Evolutionary conservation across 2,329 filamentous ascomycete genomes (phyloP), one percentile per base, ranked within the genome.

Genomic region (Pyrenophora seminiperda): DNA sequence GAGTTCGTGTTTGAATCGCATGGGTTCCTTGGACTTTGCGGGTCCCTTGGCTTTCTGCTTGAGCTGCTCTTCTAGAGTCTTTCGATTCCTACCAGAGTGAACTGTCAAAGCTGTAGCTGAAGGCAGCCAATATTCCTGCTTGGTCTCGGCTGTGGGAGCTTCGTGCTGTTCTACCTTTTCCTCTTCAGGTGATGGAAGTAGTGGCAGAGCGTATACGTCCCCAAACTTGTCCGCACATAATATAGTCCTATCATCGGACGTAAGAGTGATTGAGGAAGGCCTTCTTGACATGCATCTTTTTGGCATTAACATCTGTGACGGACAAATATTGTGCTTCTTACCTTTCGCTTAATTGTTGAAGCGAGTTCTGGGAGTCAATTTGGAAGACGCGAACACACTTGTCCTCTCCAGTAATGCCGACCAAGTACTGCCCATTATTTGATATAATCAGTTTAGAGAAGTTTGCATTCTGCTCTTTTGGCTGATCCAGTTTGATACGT

Each of bases 151-250:
- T 13, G 58, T 50, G 41, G 53, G 41, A 5, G 53, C 57, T 20
- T 56, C 62, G 14, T 61, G 56, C 30, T 59, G 59, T 20, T 67
- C 44, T 24, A 10, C 22, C 9, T 29, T 43, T 5, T 48, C 64
- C 34, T 74, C 70, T 29, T 71, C 67, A n/a, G 68, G 65, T 9
- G 69, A 62, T 10, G 65, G 61, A 36, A 91, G 71, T 3, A 97
- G 78, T 11, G 94, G 93, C 6, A 99, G 75, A 9, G 89, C 83
- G 75, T 96, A 97, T 53, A 97, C 93, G 71, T 99, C 94, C 59
- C 94, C 94, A 67, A 97, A 97, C 73, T 99, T 99, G 78, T 99
- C 94, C 43, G 86, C 93, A 54, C 84, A 86, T 50, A 97, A 75
- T 56, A 99, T 90, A 7, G 85, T 89, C 34, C 81, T 79, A 54